Conservation (phyloP, 257 asterid genomes). For the Petrea volubilis region DNA sequence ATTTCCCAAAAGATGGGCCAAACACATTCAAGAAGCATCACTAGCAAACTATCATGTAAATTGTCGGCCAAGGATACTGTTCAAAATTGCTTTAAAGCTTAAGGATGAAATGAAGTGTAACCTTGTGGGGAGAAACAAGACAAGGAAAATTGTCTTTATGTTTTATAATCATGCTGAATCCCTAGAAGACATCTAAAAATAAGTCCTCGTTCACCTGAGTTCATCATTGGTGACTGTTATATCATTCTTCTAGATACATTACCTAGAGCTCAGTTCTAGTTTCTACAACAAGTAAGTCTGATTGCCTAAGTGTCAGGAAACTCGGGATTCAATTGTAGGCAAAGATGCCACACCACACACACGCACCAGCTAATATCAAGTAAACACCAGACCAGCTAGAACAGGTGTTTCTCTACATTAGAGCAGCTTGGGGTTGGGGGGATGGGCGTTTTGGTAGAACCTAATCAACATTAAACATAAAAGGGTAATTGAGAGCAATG, state of each 20-base stretch:
- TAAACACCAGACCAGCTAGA: neutral
- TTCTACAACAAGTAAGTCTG: neutral
- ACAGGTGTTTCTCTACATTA: neutral
- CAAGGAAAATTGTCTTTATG: neutral
- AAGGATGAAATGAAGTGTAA: neutral
- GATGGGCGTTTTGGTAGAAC: too few relatives aligned
- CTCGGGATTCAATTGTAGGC: neutral
- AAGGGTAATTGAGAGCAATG: too few relatives aligned
- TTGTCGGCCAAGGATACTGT: neutral
- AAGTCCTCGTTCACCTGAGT: neutral
- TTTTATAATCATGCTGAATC: neutral
- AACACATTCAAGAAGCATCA: constrained; percentile 11
- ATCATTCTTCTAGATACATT: neutral
- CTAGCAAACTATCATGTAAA: neutral
- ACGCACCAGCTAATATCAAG: neutral
- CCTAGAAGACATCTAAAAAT: neutral
- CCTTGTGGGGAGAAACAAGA: neutral
- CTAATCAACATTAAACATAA: neutral
- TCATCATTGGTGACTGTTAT: neutral
- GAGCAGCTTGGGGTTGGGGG: neutral
- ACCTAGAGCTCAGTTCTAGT: neutral
- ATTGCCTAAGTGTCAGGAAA: neutral
- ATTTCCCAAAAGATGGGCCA: neutral
- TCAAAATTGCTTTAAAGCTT: neutral
- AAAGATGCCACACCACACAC: neutral